Percentiles rank a stretch among this genome's conserved stretches.
These are phyloP conservation scores for Termitomyces bulborhizus DNA, from an alignment of 768 basidiomycete genomes.

Conservation along the genomic window DNA sequence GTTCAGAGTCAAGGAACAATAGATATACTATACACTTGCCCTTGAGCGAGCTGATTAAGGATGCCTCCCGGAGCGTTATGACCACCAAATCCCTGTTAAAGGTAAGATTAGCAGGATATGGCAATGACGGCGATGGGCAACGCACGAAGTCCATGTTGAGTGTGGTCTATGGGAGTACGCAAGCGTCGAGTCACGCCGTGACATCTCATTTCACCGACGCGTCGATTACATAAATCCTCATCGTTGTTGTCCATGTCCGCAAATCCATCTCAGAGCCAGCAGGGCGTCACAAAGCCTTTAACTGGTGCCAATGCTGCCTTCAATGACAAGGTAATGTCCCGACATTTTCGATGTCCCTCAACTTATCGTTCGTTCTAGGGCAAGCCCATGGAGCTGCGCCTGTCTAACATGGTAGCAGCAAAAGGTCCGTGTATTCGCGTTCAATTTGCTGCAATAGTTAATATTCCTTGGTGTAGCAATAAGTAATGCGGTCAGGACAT, in stretches of 20 bases:
- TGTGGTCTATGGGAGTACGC: slow-evolving; percentile 13
- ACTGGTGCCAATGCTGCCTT: slow-evolving; percentile 71
- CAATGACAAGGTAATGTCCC: slow-evolving; percentile 70
- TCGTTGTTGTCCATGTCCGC: slow-evolving; percentile 25
- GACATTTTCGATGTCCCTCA: slow-evolving; percentile 4
- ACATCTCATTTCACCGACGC: slow-evolving; percentile 28
- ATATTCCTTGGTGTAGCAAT: slow-evolving; percentile 54
- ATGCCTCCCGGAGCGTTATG: slow-evolving; percentile 53
- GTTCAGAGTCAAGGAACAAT: slow-evolving; percentile 2
- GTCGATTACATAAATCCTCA: slow-evolving; percentile 18
- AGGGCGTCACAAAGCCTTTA: slow-evolving; percentile 35
- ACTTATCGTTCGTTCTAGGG: slow-evolving; percentile 49
- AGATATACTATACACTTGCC: slow-evolving; percentile 16
- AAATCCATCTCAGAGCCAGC: slow-evolving; percentile 28
- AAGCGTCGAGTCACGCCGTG: slow-evolving; percentile 26
- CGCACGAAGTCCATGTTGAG: slow-evolving; percentile 40
- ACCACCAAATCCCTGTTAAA: slow-evolving; percentile 30
- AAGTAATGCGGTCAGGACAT: slow-evolving; percentile 95
- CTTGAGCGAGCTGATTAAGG: slow-evolving; percentile 65
- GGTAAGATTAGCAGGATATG: slow-evolving; percentile 5
- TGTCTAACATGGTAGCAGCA: slow-evolving; percentile 97
- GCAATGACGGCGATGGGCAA: slow-evolving; percentile 1
- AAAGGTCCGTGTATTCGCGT: slow-evolving; percentile 52
- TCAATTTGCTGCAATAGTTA: neutral
- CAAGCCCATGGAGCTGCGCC: slow-evolving; percentile 95